phyloP scores from a whole-genome alignment of 2,329 filamentous ascomycete genomes.

The Xylariaceae sp. region DNA sequence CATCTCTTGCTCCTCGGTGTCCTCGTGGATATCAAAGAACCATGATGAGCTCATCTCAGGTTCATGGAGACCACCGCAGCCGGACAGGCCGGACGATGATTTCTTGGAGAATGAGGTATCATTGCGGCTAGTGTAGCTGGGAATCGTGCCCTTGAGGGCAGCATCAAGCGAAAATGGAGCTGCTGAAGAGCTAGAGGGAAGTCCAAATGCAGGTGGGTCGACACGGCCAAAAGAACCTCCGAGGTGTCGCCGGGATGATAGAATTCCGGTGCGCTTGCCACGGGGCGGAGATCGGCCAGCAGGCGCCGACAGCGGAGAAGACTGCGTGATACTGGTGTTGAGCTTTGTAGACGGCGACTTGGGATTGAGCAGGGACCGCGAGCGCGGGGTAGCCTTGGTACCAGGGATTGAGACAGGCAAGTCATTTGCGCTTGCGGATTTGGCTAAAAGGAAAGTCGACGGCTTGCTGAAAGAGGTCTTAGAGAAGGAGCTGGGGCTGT shows the following conservation, averaged over 20 bases:
- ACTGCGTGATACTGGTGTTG: slow-evolving; percentile 40
- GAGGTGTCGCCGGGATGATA: slow-evolving; percentile 61
- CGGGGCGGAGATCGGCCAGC: slow-evolving; percentile 77
- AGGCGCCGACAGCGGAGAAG: slow-evolving; percentile 58
- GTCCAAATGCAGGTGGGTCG: slow-evolving; percentile 60
- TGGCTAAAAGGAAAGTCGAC: slow-evolving; percentile 41
- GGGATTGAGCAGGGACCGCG: slow-evolving; percentile 44
- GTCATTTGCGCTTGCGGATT: slow-evolving; percentile 35
- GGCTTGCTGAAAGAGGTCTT: slow-evolving; percentile 46
- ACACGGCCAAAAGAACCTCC: slow-evolving; percentile 61
- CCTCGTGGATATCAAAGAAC: slow-evolving; percentile 94
- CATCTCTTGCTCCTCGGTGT: slow-evolving; percentile 83
- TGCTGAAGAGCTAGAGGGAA: slow-evolving; percentile 38
- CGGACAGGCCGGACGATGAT: slow-evolving; percentile 28
- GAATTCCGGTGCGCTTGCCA: slow-evolving; percentile 60
- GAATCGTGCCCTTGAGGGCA: slow-evolving; percentile 70
- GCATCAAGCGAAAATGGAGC: slow-evolving; percentile 80
- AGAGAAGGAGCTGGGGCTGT: slow-evolving; percentile 33
- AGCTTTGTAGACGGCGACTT: slow-evolving; percentile 47
- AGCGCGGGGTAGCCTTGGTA: slow-evolving; percentile 32
- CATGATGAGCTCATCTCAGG: slow-evolving; percentile 59
- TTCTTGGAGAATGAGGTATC: slow-evolving; percentile 20
- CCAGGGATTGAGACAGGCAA: slow-evolving; percentile 35
- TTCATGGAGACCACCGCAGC: slow-evolving; percentile 35
- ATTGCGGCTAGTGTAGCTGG: slow-evolving; percentile 49